These are phyloP conservation scores for Stachybotrys chartarum DNA, from an alignment of 2,329 filamentous ascomycete genomes.

Conservation along the genomic window DNA sequence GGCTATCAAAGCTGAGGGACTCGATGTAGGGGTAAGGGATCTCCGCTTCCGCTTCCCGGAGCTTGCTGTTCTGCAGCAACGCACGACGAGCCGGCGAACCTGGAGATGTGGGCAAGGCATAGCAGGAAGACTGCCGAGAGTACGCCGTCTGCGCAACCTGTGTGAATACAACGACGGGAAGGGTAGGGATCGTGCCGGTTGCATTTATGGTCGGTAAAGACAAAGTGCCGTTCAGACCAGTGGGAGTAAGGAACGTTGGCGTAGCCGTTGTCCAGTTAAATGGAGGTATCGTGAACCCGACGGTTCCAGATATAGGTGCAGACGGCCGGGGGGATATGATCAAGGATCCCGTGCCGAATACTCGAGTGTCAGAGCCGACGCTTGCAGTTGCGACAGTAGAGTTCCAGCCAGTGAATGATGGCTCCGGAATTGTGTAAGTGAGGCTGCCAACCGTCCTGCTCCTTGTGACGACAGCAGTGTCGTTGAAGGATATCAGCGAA, in stretches of 20 bases:
- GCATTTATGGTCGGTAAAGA: conserved; percentile 1
- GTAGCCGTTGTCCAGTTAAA: background rate
- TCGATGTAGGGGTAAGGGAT: conserved; percentile 29
- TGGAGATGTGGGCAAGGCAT: conserved; percentile 17
- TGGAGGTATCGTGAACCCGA: background rate
- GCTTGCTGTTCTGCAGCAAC: conserved; percentile 21
- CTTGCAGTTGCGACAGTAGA: background rate
- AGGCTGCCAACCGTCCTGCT: background rate
- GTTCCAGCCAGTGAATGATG: conserved; percentile 1
- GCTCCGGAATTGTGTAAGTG: background rate
- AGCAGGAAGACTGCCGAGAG: conserved; percentile 20
- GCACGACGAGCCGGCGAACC: conserved; percentile 15
- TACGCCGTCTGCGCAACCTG: conserved; percentile 20
- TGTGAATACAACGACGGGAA: conserved; percentile 23
- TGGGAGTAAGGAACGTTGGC: background rate
- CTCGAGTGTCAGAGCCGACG: background rate
- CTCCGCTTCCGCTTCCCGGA: conserved; percentile 19
- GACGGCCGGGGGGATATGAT: background rate
- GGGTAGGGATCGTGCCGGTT: conserved; percentile 6
- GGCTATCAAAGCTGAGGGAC: conserved; percentile 24
- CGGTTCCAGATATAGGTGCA: background rate
- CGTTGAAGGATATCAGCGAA: background rate
- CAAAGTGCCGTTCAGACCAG: background rate
- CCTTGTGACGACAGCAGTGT: background rate
- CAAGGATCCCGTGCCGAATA: background rate